Evolutionary conservation across 345 rosid genomes (phyloP), one percentile per base, ranked within the genome.

Genomic region (Ceriops zippeliana): DNA sequence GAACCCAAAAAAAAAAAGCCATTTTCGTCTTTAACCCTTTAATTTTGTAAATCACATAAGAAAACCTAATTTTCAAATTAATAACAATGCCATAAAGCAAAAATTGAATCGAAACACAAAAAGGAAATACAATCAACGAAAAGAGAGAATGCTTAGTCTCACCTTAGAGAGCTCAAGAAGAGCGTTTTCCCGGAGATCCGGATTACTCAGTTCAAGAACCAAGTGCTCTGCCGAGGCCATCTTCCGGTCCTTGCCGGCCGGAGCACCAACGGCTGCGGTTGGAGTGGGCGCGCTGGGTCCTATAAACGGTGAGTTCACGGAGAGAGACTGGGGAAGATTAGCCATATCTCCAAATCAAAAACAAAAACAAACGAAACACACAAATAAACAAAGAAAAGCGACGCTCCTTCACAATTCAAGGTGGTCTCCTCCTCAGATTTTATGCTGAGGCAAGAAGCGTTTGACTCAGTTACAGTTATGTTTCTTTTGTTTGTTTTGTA

Each of bases 131-230:
- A 59, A 10, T 37, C 51, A 17, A 35, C 4, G 21, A 68, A n/a
- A 38, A 10, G 28, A 21, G 16, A 10, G 30, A 22, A 5, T 22
- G 15, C 15, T 7, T 31, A 24, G 35, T 13, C 7, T 58, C 64
- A 87, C 97, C 96, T 86, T 91, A 42, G 90, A 83, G 65, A 82
- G 85, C 65, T 89, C 91, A 35, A 85, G 85, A 37, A 91, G 90
- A 51, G 93, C 97, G 68, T 88, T 90, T 65, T 91, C 98, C 58
- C 97, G 87, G 80, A 90, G 96, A 78, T 91, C 98, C 2, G 96
- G 98, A 72, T 87, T 90, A 80, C 96, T 85, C 46, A 91, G 93
- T 65, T 95, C 97, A 74, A 91, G 96, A 2, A 91, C 98, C 82
- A 95, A 78, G 32, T 95, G 90, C 78, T 95, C 97, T 1, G 92